Evolutionary conservation across 2,329 filamentous ascomycete species (phyloP), one percentile per base, ranked within the genome.

Genomic region (Endothia cerciana): DNA sequence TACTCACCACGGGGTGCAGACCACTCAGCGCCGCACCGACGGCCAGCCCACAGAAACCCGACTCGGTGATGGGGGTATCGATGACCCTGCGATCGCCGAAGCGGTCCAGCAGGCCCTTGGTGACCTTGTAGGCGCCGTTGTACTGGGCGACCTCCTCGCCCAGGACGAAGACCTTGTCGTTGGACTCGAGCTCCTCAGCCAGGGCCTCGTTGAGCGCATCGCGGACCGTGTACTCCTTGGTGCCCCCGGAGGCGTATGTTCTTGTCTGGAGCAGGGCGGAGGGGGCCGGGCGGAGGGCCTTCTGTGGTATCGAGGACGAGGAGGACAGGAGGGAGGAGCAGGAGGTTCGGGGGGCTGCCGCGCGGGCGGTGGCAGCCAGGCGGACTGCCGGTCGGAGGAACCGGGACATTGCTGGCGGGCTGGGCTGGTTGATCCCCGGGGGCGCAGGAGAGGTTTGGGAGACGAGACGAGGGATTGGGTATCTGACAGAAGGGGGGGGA

Each of bases 91-190:
- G 96, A 70, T 97, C 94, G 74, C 95, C 95, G 79, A 99, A 99
- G 75, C 94, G 91, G 83, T 99, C 95, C 75, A 98, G 81, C 70
- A 99, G 88, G 73, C 95, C 95, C 86, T 97, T 97, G 76, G 95
- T 99, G 78, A 99, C 94, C 85, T 99, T 99, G 89, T 99, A 99
- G 77, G 94, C 94, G 85, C 95, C 95, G 81, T 99, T 99, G 86
- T 99, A 99, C 83, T 99, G 95, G 75, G 95, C 95, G 76, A 99
- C 95, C 84, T 99, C 95, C 86, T 99, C 95, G 75, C 95, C 95
- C 66, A 99, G 81, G 73, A 99, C 83, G 80, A 97, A 99, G 74
- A 97, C 94, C 86, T 97, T 98, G 70, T 90, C 86, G 81, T 99
- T 97, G 77, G 81, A 79, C 85, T 97, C 94, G 80, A 99, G 89